Evolutionary conservation across 805 yeast species (phyloP), one percentile per base, ranked within the genome.

Genomic region (Myxozyma sirexii): DNA sequence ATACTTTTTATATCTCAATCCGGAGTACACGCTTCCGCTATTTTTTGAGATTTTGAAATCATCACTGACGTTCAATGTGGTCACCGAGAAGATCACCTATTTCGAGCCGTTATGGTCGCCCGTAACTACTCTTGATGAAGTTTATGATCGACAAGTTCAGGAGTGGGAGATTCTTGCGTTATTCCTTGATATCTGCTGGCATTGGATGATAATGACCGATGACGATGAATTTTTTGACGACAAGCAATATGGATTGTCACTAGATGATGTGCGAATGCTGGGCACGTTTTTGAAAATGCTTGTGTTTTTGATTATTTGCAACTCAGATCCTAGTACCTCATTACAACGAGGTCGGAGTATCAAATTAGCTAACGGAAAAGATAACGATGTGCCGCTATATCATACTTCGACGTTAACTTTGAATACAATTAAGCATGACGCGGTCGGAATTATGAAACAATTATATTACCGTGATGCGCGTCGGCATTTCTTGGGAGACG

Each of bases 381-480:
- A 46, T 42, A 56, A 57, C 38, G 43, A 50, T 19, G 49, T 50
- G 10, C 58, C 52, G 23, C 27, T 52, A 5, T 41, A 54, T 15
- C 33, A 51, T 6, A 56, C 54, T 17, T 41, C 59, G 2, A 55
- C 52, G n/a, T 38, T 58, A 19, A 54, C 66, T 13, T 60, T 67
- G 33, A 54, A 56, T 1, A 54, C 58, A 6, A 57, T 76, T 35
- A 71, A 74, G 54, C 69, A 68, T 2, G 69, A 80, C 0, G 75
- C 87, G 0, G 69, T 84, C n/a, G 74, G 78, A 27, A 77, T 87
- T 2, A 71, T 87, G 53, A 82, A 85, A 54, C 92, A 87, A 69
- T 71, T 89, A 0, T 85, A 87, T 69, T 68, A 81, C 57, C 81
- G 88, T 53, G 87, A 89, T 66, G 75, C 86, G n/a, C 77, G 93